phyloP scores from a whole-genome alignment of 192 early-diverging fungal genomes.

The Gamsiella multidivaricata region DNA sequence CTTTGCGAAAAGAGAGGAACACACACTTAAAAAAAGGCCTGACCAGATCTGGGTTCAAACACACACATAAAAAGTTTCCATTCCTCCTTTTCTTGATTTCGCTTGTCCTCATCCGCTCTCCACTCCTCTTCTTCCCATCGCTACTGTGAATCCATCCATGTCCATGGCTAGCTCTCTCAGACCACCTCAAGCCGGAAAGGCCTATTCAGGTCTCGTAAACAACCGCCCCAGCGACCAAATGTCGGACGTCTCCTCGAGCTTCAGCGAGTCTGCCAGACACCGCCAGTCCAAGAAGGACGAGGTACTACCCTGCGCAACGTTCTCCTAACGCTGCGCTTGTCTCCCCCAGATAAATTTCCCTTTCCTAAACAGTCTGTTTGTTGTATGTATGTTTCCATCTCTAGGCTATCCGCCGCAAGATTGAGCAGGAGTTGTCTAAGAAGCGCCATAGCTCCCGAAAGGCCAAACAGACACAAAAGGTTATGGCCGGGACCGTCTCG shows the following conservation, averaged over 20 bases:
- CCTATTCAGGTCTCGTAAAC: conserved; percentile 41
- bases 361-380: not conserved
- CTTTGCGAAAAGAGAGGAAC: too few relatives aligned
- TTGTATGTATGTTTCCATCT: too few relatives aligned
- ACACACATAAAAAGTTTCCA: not conserved
- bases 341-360: too few relatives aligned
- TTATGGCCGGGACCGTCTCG: conserved; percentile 87
- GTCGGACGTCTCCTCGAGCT: conserved; percentile 55
- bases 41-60: conserved; percentile 17
- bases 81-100: not conserved
- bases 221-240: conserved; percentile 46
- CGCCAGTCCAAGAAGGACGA: conserved; percentile 59
- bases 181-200: conserved; percentile 51
- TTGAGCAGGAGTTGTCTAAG: conserved; percentile 76
- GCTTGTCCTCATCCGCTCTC: not conserved
- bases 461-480: conserved; percentile 48
- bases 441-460: conserved; percentile 60
- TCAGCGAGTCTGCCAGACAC: conserved; percentile 56
- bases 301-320: conserved; percentile 31
- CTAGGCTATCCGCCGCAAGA: conserved; percentile 76
- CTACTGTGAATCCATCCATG: conserved; percentile 8
- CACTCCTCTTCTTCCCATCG: not conserved
- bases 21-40: conserved; percentile 17
- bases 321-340: too few relatives aligned
- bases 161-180: conserved; percentile 55